Evolutionary conservation across 257 asterid genomes (phyloP).

Genomic region (Echium plantagineum): DNA sequence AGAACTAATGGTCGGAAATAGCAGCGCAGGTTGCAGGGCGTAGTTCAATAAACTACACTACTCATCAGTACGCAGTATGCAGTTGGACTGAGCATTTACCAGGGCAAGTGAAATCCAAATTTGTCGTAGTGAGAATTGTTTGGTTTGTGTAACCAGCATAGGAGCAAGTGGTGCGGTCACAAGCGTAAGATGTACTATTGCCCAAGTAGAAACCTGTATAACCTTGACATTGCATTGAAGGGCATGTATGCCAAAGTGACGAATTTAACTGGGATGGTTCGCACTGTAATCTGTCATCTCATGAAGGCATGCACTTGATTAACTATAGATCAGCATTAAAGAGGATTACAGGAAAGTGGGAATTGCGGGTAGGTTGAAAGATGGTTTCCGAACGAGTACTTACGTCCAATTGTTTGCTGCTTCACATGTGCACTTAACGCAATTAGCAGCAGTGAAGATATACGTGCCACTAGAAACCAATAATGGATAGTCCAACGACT

Average conservation of each 20-base stretch:
- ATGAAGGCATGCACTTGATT: neutral
- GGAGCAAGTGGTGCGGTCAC: conserved; percentile 44
- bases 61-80: no score
- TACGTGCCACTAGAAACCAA: conserved; percentile 57
- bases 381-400: conserved; percentile 13
- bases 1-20: neutral
- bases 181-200: conserved; percentile 30
- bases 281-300: conserved; percentile 55
- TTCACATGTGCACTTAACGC: conserved; percentile 67
- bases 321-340: neutral
- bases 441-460: conserved; percentile 52
- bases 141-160: conserved; percentile 56
- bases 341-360: no score
- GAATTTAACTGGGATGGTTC: conserved; percentile 35
- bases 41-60: no score
- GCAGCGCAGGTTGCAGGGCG: no score
- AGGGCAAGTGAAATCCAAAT: conserved; percentile 43
- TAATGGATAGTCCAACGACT: conserved; percentile 56
- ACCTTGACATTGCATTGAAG: conserved; percentile 43
- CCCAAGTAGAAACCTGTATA: conserved; percentile 35
- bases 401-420: conserved; percentile 56
- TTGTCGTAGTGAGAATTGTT: conserved; percentile 26
- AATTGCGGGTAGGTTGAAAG: no score
- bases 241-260: conserved; percentile 27
- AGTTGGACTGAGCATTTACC: conserved; percentile 23